A percentile compares a stretch with the other conserved stretches of the same genome.
These are phyloP conservation scores for Candida sphagnicola DNA, from an alignment of 805 yeast species.

Conservation along the genomic window DNA sequence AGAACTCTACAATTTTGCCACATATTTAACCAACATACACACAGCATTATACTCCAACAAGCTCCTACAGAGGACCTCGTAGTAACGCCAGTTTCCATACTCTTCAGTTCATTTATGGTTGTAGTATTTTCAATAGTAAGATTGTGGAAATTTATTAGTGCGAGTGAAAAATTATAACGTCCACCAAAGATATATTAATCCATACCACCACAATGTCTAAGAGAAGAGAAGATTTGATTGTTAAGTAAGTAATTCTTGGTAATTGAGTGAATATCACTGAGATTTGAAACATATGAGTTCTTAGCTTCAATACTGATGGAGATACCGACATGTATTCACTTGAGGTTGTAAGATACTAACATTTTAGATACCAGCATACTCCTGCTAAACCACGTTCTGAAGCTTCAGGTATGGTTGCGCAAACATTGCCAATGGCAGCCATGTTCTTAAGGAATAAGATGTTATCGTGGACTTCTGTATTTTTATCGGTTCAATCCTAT, in stretches of 20 bases:
- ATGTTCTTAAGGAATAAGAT: slow-evolving; percentile 60
- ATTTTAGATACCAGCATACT: slow-evolving; percentile 41
- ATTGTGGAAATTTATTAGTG: background rate
- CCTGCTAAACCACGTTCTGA: slow-evolving; percentile 47
- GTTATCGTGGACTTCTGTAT: slow-evolving; percentile 53
- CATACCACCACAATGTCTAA: slow-evolving; percentile 16
- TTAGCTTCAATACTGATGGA: background rate
- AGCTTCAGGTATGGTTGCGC: slow-evolving; percentile 45
- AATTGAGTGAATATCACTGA: no score
- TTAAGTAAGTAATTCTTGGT: slow-evolving; percentile 36
- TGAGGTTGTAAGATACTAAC: slow-evolving; percentile 6
- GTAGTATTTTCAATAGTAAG: background rate
- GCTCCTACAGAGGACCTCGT: no score
- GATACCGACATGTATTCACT: no score
- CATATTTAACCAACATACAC: no score
- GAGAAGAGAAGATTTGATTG: slow-evolving; percentile 29
- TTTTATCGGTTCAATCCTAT: slow-evolving; percentile 46
- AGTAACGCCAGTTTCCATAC: no score
- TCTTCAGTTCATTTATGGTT: no score
- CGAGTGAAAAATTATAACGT: slow-evolving; percentile 1
- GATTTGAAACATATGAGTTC: no score
- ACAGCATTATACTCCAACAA: no score
- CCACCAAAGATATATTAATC: background rate
- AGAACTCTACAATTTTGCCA: no score
- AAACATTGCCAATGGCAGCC: slow-evolving; percentile 65